phyloP scores from a whole-genome alignment of 2,329 filamentous ascomycete genomes.

The Alternaria metachromatica region DNA sequence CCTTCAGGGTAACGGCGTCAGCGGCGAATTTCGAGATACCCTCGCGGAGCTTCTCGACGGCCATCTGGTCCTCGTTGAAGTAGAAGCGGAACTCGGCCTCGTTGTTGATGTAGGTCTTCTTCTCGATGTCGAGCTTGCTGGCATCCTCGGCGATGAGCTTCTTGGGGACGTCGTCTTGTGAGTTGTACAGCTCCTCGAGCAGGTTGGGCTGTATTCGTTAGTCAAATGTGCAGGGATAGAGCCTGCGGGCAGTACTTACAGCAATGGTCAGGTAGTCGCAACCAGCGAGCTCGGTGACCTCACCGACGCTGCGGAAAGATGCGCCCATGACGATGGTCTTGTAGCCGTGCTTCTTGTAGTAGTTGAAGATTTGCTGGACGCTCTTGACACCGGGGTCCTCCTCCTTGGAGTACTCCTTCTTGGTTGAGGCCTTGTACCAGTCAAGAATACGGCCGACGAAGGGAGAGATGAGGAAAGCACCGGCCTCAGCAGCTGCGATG shows the following conservation, averaged over 20 bases:
- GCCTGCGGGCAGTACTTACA: slow-evolving; percentile 58
- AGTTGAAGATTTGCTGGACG: slow-evolving; percentile 96
- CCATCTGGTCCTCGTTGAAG: slow-evolving; percentile 99
- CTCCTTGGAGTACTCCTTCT: slow-evolving; percentile 88
- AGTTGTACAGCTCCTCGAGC: slow-evolving; percentile 93
- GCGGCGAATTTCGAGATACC: slow-evolving; percentile 99
- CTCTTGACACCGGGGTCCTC: slow-evolving; percentile 97
- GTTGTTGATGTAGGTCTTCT: slow-evolving; percentile 88
- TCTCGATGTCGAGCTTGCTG: slow-evolving; percentile 74
- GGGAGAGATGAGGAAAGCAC: slow-evolving; percentile 96
- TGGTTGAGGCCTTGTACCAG: slow-evolving; percentile 96
- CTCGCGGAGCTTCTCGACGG: slow-evolving; percentile 97
- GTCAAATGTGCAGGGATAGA: neutral
- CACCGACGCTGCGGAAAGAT: slow-evolving; percentile 93
- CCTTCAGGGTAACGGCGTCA: slow-evolving; percentile 92
- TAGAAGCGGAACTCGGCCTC: slow-evolving; percentile 95
- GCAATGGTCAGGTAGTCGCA: slow-evolving; percentile 99
- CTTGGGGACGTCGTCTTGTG: slow-evolving; percentile 79
- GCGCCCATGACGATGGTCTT: slow-evolving; percentile 99
- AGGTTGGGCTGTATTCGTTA: slow-evolving; percentile 73
- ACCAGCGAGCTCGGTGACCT: slow-evolving; percentile 97
- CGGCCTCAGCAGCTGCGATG: slow-evolving; percentile 93
- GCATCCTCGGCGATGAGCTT: slow-evolving; percentile 83
- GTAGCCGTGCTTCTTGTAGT: slow-evolving; percentile 99
- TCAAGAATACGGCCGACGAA: slow-evolving; percentile 99